Conservation (phyloP, 345 rosid species). For the Corchorus capsularis region DNA sequence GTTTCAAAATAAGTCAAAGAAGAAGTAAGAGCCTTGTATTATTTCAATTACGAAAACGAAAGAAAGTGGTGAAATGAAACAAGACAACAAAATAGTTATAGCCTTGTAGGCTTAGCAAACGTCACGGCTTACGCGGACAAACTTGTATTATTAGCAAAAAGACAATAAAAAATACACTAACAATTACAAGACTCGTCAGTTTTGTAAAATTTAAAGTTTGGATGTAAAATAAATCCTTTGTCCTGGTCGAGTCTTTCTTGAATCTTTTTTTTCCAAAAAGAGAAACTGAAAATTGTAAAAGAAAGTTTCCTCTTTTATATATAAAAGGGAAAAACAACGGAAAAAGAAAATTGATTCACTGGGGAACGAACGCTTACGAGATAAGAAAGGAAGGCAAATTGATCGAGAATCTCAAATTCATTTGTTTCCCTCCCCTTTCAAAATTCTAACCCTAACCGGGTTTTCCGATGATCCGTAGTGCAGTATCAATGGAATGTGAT, state of each 20-base stretch:
- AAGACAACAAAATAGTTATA: no score
- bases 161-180: not conserved
- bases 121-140: slow-evolving; percentile 17
- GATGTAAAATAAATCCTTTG: not conserved
- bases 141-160: not conserved
- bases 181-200: not conserved
- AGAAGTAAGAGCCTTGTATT: not conserved
- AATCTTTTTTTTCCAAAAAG: not conserved
- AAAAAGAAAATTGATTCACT: no score
- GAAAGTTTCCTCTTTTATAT: not conserved
- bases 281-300: not conserved
- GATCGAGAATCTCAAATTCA: no score
- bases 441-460: no score
- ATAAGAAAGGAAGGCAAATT: no score
- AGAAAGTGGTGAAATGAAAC: not conserved
- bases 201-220: not conserved
- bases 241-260: not conserved
- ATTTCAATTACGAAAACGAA: not conserved
- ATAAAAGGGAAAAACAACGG: no score
- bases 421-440: no score
- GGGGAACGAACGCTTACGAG: no score
- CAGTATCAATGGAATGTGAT: no score
- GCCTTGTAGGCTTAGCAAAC: not conserved
- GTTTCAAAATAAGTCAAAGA: not conserved
- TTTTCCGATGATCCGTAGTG: no score